Evolutionary conservation across 2,329 filamentous ascomycete species (phyloP), one percentile per base, ranked within the genome.

Genomic region (Alternaria longipes): DNA sequence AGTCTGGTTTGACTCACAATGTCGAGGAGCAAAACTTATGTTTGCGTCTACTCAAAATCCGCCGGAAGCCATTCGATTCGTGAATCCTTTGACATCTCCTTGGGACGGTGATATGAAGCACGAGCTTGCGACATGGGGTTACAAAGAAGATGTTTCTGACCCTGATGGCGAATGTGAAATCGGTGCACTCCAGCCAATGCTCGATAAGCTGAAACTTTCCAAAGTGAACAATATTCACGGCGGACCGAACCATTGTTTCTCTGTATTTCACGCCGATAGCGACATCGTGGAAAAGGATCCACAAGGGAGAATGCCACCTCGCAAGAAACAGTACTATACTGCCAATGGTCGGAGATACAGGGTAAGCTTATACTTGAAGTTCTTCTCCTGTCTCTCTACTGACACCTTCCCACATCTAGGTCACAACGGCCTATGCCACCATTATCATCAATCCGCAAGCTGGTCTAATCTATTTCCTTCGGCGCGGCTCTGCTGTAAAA

Each of bases 401-500:
- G 28, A 11, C 28, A 14, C 5, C 6, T 6, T 24, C 12, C n/a
- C 18, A 5, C 8, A 46, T 20, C 8, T 12, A 59, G 56, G 20
- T 28, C 4, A 59, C 50, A 14, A 44, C 18, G 1, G 56, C 26
- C 16, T 16, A 42, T 28, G 47, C 34, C 12, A 44, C 14, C 16
- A 59, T 54, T 4, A 26, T 44, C 6, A n/a, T 54, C 4, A 59
- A 59, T 3, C 34, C 24, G 11, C 8, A 12, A 11, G 30, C 18
- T 3, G 56, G 56, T 1, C 12, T 36, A 3, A 50, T 59, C 3
- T 59, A n/a, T 8, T 44, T 59, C n/a, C 18, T 59, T 8, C 18
- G 45, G 14, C 53, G 53, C 4, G 34, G n/a, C 2, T 60, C 53
- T 22, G 28, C 57, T 3, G 53, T 24, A 5, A 3, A 8, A 8